Conservation (phyloP, 805 yeast species). For the Candida sithepensis region DNA sequence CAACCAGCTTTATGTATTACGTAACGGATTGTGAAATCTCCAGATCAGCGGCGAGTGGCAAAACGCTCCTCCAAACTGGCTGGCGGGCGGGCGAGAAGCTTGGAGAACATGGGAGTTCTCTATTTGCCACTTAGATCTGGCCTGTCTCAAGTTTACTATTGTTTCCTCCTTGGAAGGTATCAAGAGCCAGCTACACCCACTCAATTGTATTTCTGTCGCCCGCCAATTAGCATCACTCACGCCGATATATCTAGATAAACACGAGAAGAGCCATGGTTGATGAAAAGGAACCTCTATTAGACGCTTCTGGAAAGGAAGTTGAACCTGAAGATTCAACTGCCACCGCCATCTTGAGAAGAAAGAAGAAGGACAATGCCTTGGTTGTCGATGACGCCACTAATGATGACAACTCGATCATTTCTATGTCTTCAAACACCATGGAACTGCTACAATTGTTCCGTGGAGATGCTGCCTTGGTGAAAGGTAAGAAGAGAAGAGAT, state of each 20-base stretch:
- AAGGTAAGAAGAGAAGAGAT: conserved; percentile 97
- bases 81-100: too few relatives aligned
- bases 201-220: neutral
- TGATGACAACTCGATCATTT: conserved; percentile 95
- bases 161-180: too few relatives aligned
- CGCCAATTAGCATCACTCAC: neutral
- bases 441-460: conserved; percentile 91
- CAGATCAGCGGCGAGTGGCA: neutral
- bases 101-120: neutral
- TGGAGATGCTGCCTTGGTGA: conserved; percentile 95
- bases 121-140: neutral
- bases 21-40: neutral
- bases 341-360: conserved; percentile 93
- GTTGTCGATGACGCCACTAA: conserved; percentile 95
- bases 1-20: neutral
- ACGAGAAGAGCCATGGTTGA: conserved; percentile 22
- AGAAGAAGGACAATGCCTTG: conserved; percentile 94
- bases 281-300: conserved; percentile 35
- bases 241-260: neutral
- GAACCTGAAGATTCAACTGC: conserved; percentile 58
- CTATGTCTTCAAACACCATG: conserved; percentile 94
- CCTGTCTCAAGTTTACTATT: too few relatives aligned
- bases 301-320: conserved; percentile 34
- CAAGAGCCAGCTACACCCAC: neutral
- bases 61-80: too few relatives aligned